Percentiles rank a stretch among this genome's conserved stretches.
These are phyloP conservation scores for Physcomitrium patens DNA, from an alignment of 225 moss, liverwort and hornwort species.

Conservation along the genomic window DNA sequence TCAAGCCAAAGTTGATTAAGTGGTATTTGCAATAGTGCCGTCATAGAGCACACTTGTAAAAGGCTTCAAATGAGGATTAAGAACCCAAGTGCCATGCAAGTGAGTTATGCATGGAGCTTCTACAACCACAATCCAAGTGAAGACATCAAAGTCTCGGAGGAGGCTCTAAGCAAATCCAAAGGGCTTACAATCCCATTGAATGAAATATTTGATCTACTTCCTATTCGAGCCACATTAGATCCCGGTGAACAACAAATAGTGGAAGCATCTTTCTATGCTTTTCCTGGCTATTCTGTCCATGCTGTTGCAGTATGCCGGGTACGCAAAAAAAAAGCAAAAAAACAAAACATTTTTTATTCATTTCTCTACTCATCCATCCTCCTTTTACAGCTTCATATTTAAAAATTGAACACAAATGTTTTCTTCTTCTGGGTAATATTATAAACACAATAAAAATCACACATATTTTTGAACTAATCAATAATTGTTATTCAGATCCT, in stretches of 20 bases:
- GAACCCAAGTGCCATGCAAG: conserved; percentile 68
- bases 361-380: too few relatives aligned
- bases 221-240: conserved; percentile 54
- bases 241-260: conserved; percentile 72
- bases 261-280: conserved; percentile 81
- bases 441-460: too few relatives aligned
- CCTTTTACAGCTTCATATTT: too few relatives aligned
- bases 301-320: conserved; percentile 73
- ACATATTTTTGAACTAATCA: too few relatives aligned
- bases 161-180: conserved; percentile 39
- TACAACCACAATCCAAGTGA: conserved; percentile 49
- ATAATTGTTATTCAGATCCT: too few relatives aligned
- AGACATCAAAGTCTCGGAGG: conserved; percentile 53
- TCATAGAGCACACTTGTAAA: conserved; percentile 85
- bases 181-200: conserved; percentile 66
- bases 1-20: too few relatives aligned
- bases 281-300: conserved; percentile 61
- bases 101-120: conserved; percentile 71
- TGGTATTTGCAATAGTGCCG: conserved; percentile 41
- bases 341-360: too few relatives aligned
- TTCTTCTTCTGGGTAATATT: too few relatives aligned
- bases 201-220: conserved; percentile 79
- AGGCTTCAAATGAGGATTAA: conserved; percentile 62
- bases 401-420: too few relatives aligned
- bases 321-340: neutral